Base-by-base conservation (phyloP, 768 basidiomycete species). In the Lentinula aciculospora region DNA sequence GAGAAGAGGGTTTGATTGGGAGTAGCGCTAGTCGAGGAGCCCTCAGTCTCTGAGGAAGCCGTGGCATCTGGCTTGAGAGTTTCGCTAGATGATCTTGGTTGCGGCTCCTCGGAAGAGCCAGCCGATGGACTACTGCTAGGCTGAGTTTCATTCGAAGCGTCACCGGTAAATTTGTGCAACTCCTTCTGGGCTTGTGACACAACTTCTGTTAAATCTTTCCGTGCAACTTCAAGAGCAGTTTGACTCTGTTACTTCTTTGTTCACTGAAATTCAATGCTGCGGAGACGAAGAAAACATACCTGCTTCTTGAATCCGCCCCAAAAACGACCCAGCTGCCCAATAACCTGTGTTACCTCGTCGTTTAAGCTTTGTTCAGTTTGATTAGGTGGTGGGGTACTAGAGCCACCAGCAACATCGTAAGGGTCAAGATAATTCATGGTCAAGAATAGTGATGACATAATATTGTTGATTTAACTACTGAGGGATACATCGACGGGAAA, bases 291-390 rank as follows among this genome's bases (percentile, higher is more conserved):
- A 1, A 8, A 65, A n/a, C 83, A 62, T 63, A 85, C 93, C 85
- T 94, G 93, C 69, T 88, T 90, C 76, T 85, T 83, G 66, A 95
- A 89, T 29, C 92, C 89, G 45, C 92, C 92, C 94, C 94, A 97
- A 67, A 94, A 86, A 53, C 87, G 78, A 28, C 86, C 85, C 12
- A 96, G 75, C 65, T 92, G 88, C n/a, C 90, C 90, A 40, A 95
- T 83, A 23, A 94, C 94, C 65, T 96, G 88, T 1, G 81, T 80
- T 13, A 97, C 91, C 69, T 97, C 94, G 65, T 95, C 88, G 65
- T 95, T 87, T 44, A 97, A 73, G 57, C 78, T 82, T 40, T 82
- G 81, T 29, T 82, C 73, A 32, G 75, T 70, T 36, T 69, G 72
- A 23, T 58, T 60, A n/a, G 80, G 74, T 15, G 80, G 74, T 17